Evolutionary conservation across 768 basidiomycete genomes (phyloP).

Genomic region (Termitomyces sp.): DNA sequence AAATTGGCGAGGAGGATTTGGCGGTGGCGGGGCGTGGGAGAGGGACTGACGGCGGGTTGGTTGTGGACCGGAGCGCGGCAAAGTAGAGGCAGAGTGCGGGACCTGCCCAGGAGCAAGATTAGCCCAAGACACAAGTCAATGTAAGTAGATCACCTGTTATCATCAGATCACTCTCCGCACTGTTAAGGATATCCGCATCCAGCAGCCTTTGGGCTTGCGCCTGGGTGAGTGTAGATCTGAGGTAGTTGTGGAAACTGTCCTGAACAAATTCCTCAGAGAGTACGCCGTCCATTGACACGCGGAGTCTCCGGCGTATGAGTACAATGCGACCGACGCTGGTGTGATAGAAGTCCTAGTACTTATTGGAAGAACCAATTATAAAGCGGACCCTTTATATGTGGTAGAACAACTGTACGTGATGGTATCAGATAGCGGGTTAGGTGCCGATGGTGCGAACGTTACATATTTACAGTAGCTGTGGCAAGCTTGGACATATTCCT

Average conservation of each 20-base stretch:
- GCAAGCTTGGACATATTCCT: too few species aligned
- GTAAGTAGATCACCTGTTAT: slow-evolving; percentile 56
- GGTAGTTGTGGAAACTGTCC: slow-evolving; percentile 77
- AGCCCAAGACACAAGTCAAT: not conserved
- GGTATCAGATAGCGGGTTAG: too few species aligned
- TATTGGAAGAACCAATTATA: too few species aligned
- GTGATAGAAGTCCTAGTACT: too few species aligned
- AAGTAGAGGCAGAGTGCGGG: slow-evolving; percentile 84
- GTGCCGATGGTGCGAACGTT: too few species aligned
- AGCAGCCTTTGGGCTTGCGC: slow-evolving; percentile 74
- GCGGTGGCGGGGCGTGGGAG: slow-evolving; percentile 45
- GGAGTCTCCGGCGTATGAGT: too few species aligned
- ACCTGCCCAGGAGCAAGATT: slow-evolving; percentile 32
- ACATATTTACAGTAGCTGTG: too few species aligned
- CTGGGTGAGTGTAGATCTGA: slow-evolving; percentile 71
- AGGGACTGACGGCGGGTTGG: slow-evolving; percentile 75
- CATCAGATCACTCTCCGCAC: slow-evolving; percentile 82
- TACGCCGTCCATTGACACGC: not conserved
- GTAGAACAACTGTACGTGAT: too few species aligned
- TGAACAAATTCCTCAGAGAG: slow-evolving; percentile 66
- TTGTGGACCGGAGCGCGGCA: slow-evolving; percentile 71
- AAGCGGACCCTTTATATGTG: too few species aligned
- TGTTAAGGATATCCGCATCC: slow-evolving; percentile 66
- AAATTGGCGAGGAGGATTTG: slow-evolving; percentile 42
- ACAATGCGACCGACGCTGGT: too few species aligned